Evolutionary conservation across 371 early-diverging fungal genomes (phyloP), one percentile per base, ranked within the genome.

Genomic region (Mucor plumbeus): DNA sequence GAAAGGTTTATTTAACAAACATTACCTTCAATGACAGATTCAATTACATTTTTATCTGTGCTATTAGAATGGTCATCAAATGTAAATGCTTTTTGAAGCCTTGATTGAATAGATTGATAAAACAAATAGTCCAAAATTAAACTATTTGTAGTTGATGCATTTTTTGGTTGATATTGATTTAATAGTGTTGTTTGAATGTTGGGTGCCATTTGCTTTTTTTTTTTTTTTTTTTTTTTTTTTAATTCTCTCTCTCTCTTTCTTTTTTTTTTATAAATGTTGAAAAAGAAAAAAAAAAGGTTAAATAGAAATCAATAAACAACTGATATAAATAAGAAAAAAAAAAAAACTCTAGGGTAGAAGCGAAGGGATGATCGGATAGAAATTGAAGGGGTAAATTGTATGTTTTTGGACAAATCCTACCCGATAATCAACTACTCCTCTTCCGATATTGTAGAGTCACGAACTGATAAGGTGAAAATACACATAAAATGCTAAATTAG

Each of bases 41-140:
- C 81, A n/a, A 83, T 81, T 9, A 79, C 81, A 64, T 81, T 79
- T 56, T 81, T 83, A 61, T 68, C 71, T 7, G 71, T 40, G 21
- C 50, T 19, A 26, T 50, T 19, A 11, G 50, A 21, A 21, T 50
- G 26, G 13, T 50, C 50, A 21, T 50, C 50, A 50, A 50, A 50
- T 21, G 78, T 69, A 59, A 13, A 73, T 44, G 55, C 70, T 31
- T 65, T 60, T 19, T 60, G 55, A 36, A 71, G 74, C 43, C 86
- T 79, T 40, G 86, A 84, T 66, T 85, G 86, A 65, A 85, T 87
- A 4, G 88, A 87, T 13, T 85, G 73, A 63, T 85, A 83, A 39
- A 87, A 76, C 31, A 86, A 72, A 61, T 85, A 84, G 67, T 87
- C 86, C 31, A 87, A 72, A 65, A 87, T 87, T 33, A 86, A 80